Percentiles rank a stretch among this genome's conserved stretches.
phyloP scores from a whole-genome alignment of 1,284 basidiomycete genomes.

The Stereum hirsutum region DNA sequence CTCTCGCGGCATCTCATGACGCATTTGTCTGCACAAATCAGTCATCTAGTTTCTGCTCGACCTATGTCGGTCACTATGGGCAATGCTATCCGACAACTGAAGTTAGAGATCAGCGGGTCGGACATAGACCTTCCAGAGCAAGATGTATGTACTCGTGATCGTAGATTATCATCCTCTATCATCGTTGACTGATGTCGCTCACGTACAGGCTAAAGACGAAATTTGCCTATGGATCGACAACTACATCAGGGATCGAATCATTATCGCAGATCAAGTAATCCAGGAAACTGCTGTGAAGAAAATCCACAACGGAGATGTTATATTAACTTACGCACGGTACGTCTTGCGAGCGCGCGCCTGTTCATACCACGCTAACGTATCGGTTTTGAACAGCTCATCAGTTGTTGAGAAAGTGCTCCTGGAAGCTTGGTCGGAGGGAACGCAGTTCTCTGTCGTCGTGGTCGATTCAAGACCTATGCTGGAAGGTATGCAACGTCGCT shows the following conservation, averaged over 20 bases:
- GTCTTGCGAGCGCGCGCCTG: constrained; percentile 8
- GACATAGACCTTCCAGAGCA: constrained; percentile 91
- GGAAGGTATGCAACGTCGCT: constrained; percentile 53
- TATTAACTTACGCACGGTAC: constrained; percentile 89
- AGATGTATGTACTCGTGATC: constrained; percentile 50
- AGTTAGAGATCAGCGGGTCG: constrained; percentile 90
- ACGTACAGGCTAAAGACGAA: constrained; percentile 77
- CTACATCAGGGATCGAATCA: constrained; percentile 92
- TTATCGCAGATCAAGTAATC: constrained; percentile 91
- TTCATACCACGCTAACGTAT: constrained; percentile 6
- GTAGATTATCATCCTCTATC: not conserved
- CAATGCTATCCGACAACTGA: constrained; percentile 90
- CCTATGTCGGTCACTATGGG: constrained; percentile 96
- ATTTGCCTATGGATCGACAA: constrained; percentile 85
- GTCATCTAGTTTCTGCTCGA: constrained; percentile 77
- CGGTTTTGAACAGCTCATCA: constrained; percentile 59
- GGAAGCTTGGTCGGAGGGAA: constrained; percentile 65
- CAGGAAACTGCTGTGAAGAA: constrained; percentile 84
- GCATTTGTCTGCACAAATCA: constrained; percentile 86
- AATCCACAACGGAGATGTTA: constrained; percentile 89
- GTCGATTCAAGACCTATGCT: constrained; percentile 93
- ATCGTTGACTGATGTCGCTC: not conserved
- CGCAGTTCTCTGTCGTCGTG: constrained; percentile 83
- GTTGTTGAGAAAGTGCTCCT: constrained; percentile 89
- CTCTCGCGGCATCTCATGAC: constrained; percentile 83